phyloP scores from a whole-genome alignment of 2,329 filamentous ascomycete species.

The Ilyonectria robusta region DNA sequence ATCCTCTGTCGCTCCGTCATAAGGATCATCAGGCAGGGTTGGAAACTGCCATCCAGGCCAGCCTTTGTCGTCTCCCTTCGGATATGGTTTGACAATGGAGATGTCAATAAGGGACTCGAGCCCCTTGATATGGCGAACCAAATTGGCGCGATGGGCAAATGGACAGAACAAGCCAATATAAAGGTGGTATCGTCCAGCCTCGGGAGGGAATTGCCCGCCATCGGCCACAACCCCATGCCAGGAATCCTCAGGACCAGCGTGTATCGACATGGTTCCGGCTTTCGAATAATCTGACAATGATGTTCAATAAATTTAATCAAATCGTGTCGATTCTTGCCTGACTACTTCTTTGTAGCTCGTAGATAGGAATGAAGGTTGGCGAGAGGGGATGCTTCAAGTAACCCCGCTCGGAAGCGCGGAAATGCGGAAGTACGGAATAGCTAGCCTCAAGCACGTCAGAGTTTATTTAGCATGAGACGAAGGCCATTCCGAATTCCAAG shows the following conservation, averaged over 20 bases:
- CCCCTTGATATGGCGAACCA: constrained; percentile 80
- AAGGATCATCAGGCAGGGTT: constrained; percentile 61
- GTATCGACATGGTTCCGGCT: constrained; percentile 32
- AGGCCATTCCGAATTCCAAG: background rate
- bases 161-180: constrained; percentile 74
- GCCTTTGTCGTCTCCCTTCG: constrained; percentile 74
- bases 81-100: constrained; percentile 75
- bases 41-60: constrained; percentile 77
- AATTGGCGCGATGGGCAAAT: constrained; percentile 79
- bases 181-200: constrained; percentile 71
- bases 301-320: background rate
- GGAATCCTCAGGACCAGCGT: constrained; percentile 40
- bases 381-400: background rate
- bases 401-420: constrained; percentile 33
- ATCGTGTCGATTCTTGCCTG: background rate
- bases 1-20: constrained; percentile 73
- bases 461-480: background rate
- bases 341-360: background rate
- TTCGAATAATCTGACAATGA: background rate
- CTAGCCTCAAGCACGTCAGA: constrained; percentile 1
- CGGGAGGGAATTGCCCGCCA: constrained; percentile 64
- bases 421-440: background rate
- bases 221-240: constrained; percentile 44
- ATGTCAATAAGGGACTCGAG: constrained; percentile 78
- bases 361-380: background rate